Conservation (phyloP, 2,329 filamentous ascomycete species). For the Paramyrothecium sp. region DNA sequence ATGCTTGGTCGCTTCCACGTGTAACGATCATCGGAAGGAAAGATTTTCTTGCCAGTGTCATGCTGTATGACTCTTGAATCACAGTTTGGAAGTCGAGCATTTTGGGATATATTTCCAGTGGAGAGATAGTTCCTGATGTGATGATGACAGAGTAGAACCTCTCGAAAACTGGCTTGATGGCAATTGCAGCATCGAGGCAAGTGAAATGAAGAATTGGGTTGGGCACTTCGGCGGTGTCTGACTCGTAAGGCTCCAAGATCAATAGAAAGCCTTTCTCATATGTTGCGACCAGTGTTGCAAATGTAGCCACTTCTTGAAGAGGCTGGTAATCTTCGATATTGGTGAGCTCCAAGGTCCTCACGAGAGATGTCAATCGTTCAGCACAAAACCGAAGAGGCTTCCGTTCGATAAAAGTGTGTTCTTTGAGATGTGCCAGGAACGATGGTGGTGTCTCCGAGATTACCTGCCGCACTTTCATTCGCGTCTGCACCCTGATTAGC, state of each 20-base stretch:
- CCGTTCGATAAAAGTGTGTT: constrained; percentile 96
- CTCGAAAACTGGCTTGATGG: constrained; percentile 96
- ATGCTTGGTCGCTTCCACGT: constrained; percentile 87
- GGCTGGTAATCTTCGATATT: constrained; percentile 98
- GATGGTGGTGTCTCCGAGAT: constrained; percentile 96
- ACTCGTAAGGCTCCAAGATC: constrained; percentile 96
- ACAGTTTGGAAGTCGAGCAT: constrained; percentile 94
- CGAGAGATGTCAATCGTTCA: constrained; percentile 89
- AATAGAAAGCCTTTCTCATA: constrained; percentile 96
- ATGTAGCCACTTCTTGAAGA: constrained; percentile 94
- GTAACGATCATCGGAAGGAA: constrained; percentile 98
- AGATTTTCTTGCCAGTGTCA: constrained; percentile 92
- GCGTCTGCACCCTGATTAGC: constrained; percentile 53
- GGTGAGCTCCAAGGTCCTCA: constrained; percentile 90
- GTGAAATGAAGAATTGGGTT: constrained; percentile 98
- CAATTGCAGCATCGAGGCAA: constrained; percentile 94
- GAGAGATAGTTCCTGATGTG: constrained; percentile 95
- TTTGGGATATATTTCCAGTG: constrained; percentile 97
- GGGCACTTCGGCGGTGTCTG: constrained; percentile 89
- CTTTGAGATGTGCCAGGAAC: constrained; percentile 88
- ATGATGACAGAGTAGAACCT: constrained; percentile 98
- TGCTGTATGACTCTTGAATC: constrained; percentile 94
- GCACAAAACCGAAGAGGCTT: constrained; percentile 94
- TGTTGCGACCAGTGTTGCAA: constrained; percentile 91
- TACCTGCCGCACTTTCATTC: constrained; percentile 97